A percentile compares a stretch with the other conserved stretches of the same genome.
These are phyloP conservation scores for Hebeloma cylindrosporum DNA, from an alignment of 768 basidiomycete species.

Conservation along the genomic window DNA sequence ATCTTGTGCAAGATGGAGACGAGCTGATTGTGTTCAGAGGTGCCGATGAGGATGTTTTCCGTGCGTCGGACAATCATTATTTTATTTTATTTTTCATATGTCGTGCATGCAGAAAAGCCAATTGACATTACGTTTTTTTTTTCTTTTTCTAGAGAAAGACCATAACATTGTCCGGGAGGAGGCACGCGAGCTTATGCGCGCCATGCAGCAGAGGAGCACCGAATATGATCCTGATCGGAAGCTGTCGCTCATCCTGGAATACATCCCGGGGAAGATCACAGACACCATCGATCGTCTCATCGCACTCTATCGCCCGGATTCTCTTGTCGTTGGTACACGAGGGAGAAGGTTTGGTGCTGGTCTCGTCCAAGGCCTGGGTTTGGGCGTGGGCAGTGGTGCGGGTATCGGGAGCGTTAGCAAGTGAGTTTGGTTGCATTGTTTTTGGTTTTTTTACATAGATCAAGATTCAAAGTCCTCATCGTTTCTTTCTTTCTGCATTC, in stretches of 20 bases:
- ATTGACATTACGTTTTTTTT: not conserved
- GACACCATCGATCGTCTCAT: constrained; percentile 91
- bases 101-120: no score
- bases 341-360: constrained; percentile 49
- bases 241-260: constrained; percentile 90
- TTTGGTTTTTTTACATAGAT: not conserved
- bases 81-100: not conserved
- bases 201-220: constrained; percentile 77
- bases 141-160: constrained; percentile 1
- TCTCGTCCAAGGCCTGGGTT: constrained; percentile 26
- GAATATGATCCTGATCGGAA: constrained; percentile 78
- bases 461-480: not conserved
- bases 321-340: constrained; percentile 89
- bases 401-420: constrained; percentile 55
- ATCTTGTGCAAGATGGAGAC: constrained; percentile 84
- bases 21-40: constrained; percentile 92
- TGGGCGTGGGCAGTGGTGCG: constrained; percentile 35
- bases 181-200: constrained; percentile 77
- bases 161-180: constrained; percentile 63
- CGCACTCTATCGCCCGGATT: constrained; percentile 88
- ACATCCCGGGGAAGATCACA: constrained; percentile 88
- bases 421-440: constrained; percentile 24
- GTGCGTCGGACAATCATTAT: no score
- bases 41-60: constrained; percentile 82
- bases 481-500: constrained; percentile 5